Base-by-base conservation (phyloP, 75 land plant species). In the Azolla pinnata region DNA sequence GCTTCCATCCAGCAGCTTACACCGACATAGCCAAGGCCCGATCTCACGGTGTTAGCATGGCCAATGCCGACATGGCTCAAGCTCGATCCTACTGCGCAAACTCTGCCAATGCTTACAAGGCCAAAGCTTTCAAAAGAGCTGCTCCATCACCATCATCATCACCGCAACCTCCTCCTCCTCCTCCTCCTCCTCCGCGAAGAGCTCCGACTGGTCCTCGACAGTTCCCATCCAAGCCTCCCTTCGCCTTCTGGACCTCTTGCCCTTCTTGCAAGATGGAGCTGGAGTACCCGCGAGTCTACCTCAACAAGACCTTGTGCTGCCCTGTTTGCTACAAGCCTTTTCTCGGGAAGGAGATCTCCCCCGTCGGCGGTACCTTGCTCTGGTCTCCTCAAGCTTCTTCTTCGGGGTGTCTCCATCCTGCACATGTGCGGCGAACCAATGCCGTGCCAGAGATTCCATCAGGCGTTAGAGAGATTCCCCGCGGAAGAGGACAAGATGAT, bases 221-320 rank as follows among this genome's bases (percentile, higher is more conserved):
- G 34, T 64, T 21, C 50, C 59, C 65, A 23, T 55, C 58, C 19
- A 16, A 57, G 4, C 47, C 49, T 1, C 30, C 62, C 4, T 1
- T 29, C 10, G 74, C 88, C 2, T 84, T 90, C 68, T 87, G 93
- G 93, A 87, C 97, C 1, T 23, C 66, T 2, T 90, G 97, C 54
- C 69, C 62, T 0, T 5, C 44, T 1, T 90, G 97, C 78, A 79
- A 67, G 42, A 75, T 84, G 74, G 81, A 81, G 24, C 83, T 79
- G 53, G 96, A 90, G 62, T 84, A 83, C 50, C 69, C 35, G 2
- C 71, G 83, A 19, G 57, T 35, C 18, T 90, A 83, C 60, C 45
- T 78, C 20, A 79, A 82, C 32, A 52, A 60, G 18, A 80, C 49
- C 32, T 77, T 90, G 3, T 57, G 69, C 10, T 90, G 97, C 48